Conservation (phyloP, 2,329 filamentous ascomycete genomes). For the Cladosporium sp. region DNA sequence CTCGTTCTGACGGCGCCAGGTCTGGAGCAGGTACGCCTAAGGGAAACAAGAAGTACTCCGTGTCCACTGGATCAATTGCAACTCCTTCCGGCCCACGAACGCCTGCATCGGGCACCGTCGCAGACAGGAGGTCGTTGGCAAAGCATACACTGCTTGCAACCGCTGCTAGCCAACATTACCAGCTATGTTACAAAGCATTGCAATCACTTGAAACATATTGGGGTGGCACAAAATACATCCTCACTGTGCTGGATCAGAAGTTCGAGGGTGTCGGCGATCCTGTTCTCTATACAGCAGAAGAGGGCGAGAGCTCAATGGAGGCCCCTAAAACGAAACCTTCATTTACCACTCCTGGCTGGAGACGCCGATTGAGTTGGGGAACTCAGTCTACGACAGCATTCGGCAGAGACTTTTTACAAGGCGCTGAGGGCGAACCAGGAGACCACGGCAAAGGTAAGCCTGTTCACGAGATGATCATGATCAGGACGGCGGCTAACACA, state of each 20-base stretch:
- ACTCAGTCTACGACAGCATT: conserved; percentile 8
- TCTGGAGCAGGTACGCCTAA: conserved; percentile 22
- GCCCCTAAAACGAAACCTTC: conserved; percentile 44
- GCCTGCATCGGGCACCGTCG: conserved; percentile 2
- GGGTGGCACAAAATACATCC: conserved; percentile 80
- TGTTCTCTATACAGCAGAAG: conserved; percentile 60
- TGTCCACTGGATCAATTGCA: conserved; percentile 9
- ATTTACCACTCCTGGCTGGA: conserved; percentile 50
- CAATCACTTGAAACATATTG: conserved; percentile 79
- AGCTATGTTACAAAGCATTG: conserved; percentile 77
- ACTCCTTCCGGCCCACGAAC: conserved; percentile 15
- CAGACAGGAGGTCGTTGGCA: conserved; percentile 38
- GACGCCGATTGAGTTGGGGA: conserved; percentile 42
- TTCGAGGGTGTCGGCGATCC: conserved; percentile 81
- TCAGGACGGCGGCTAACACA: conserved; percentile 3
- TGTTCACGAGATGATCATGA: too few species aligned
- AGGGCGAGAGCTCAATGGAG: conserved; percentile 67
- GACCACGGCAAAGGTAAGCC: conserved; percentile 7
- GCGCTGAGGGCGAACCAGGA: conserved; percentile 6
- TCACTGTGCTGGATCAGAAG: conserved; percentile 82
- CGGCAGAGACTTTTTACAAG: conserved; percentile 12
- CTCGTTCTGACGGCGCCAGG: conserved; percentile 40
- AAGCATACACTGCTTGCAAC: conserved; percentile 75
- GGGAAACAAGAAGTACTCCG: conserved; percentile 22
- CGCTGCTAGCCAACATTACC: conserved; percentile 81